Evolutionary conservation across 139 green algal species (phyloP), one percentile per base, ranked within the genome.

Genomic region (Astrephomene gubernaculifera): DNA sequence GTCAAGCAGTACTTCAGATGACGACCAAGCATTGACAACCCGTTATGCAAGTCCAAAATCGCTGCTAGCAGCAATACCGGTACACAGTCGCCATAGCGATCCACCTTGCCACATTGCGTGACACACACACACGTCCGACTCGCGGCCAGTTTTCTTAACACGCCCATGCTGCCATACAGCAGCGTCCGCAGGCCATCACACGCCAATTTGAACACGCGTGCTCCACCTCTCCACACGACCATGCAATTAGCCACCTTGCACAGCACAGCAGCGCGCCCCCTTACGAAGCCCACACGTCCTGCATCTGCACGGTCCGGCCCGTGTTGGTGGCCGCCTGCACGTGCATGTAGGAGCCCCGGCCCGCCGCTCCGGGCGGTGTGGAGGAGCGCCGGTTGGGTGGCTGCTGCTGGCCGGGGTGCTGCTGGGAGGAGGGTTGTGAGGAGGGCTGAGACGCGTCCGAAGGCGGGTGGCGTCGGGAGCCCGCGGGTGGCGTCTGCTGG

Each of bases 271-370:
- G 49, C 17, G 49, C 14, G 12, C 49, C 17, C 14, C 49, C 63
- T 19, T 70, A 70, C n/a, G 70, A 61, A 17, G 78, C 63, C 78
- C 78, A 84, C 60, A 84, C 43, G 31, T 84, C 78, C 78, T 84
- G 78, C 78, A 84, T 84, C 0, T 74, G 78, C 43, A 35, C 78
- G 7, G 63, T 64, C 14, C 78, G 63, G 61, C 78, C 78, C 24
- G 31, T 14, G 22, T 71, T 10, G 2, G 65, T 84, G 63, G 61
- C 44, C 1, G 78, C 63, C 61, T 84, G 78, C 61, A 84, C 64
- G 43, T 53, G 31, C 43, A 57, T 36, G 61, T 74, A 65, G 4
- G 43, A 38, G 12, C 29, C 76, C 31, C 7, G 61, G 43, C 60
- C 61, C 6, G 12, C 29, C 27, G 75, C 27, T 21, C 24, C 0